Conservation (phyloP, 2,329 filamentous ascomycete species). For the Claviceps pusilla region DNA sequence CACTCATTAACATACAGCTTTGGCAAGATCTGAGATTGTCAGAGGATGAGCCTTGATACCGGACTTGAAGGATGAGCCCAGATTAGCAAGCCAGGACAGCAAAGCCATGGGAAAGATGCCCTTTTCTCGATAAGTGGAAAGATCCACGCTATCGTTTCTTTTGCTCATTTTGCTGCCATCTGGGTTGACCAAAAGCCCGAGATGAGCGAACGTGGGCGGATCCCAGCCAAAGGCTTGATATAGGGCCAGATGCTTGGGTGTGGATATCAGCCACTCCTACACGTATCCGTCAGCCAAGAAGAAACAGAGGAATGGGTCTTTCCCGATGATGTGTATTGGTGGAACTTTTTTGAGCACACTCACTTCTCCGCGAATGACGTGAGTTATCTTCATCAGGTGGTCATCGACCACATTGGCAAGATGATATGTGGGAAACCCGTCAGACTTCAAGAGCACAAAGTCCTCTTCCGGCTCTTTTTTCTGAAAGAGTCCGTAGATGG, state of each 20-base stretch:
- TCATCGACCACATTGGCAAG: conserved; percentile 96
- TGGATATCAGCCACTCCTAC: conserved; percentile 90
- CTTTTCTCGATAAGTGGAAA: conserved; percentile 34
- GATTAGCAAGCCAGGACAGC: conserved; percentile 70
- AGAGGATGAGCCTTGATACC: conserved; percentile 14
- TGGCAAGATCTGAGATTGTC: conserved; percentile 52
- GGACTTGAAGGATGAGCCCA: conserved; percentile 28
- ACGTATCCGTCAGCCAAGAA: not conserved
- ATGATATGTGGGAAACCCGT: conserved; percentile 90
- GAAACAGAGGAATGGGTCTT: not conserved
- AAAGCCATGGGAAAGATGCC: conserved; percentile 34
- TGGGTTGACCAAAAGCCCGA: conserved; percentile 56
- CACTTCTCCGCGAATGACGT: conserved; percentile 79
- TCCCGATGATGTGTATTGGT: not conserved
- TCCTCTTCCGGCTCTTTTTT: conserved; percentile 51
- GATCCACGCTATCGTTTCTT: conserved; percentile 43
- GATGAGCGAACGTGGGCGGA: conserved; percentile 62
- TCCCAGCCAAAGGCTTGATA: conserved; percentile 66
- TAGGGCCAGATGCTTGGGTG: conserved; percentile 56
- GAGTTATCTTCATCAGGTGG: conserved; percentile 86
- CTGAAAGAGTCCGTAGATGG: conserved; percentile 60
- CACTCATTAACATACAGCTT: conserved; percentile 36
- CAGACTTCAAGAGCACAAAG: conserved; percentile 78
- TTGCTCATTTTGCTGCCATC: conserved; percentile 75
- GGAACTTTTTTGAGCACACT: conserved; percentile 10